A percentile compares a stretch with the other conserved stretches of the same genome.
Conservation (phyloP, 495 filamentous ascomycete species). For the Choiromyces venosus region DNA sequence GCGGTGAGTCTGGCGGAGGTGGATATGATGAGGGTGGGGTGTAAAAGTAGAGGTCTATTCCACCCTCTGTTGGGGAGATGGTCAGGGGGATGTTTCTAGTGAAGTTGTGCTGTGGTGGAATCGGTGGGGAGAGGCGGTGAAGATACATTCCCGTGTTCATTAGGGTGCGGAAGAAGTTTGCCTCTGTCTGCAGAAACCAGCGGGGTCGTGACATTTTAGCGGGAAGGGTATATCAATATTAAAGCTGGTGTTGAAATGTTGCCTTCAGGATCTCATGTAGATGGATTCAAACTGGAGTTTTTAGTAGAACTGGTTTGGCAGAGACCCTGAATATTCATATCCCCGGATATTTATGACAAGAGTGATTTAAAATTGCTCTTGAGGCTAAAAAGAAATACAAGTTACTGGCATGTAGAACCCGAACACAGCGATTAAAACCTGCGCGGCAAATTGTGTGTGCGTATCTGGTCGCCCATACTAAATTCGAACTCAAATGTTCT, state of each 20-base stretch:
- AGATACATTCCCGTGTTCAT: conserved; percentile 74
- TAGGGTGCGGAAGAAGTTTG: conserved; percentile 68
- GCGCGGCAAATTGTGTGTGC: no score
- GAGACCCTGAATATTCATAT: neutral
- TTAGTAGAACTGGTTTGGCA: neutral
- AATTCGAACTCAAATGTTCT: no score
- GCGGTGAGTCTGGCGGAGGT: neutral
- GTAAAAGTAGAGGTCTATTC: conserved; percentile 74
- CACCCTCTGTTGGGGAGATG: conserved; percentile 51
- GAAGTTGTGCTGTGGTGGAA: conserved; percentile 64
- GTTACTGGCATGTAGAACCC: no score
- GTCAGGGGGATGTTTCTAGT: conserved; percentile 57
- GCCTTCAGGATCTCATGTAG: neutral
- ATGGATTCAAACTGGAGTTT: neutral
- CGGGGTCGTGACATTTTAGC: conserved; percentile 50
- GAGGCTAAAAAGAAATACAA: neutral
- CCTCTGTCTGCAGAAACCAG: conserved; percentile 66
- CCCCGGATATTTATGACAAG: neutral
- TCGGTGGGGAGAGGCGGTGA: conserved; percentile 62
- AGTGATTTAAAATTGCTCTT: neutral
- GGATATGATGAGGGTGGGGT: conserved; percentile 62
- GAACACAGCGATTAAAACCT: no score
- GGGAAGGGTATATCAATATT: conserved; percentile 6
- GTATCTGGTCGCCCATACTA: no score
- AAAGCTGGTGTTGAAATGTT: neutral